These are phyloP conservation scores for Prosopis cineraria DNA, from an alignment of 306 rosid species.

Conservation along the genomic window DNA sequence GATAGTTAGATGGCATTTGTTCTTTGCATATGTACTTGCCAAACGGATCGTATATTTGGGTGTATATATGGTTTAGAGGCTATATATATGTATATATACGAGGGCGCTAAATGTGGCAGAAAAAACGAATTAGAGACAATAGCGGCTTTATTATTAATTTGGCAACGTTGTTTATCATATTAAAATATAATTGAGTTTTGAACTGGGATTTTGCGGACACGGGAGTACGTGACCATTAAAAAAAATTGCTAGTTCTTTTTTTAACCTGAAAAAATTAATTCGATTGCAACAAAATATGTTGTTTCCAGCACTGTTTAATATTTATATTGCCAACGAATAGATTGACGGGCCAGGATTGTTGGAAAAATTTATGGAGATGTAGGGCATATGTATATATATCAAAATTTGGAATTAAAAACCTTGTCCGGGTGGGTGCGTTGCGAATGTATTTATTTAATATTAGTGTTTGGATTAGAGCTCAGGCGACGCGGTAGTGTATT, in stretches of 20 bases:
- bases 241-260: not conserved
- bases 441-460: not conserved
- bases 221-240: not conserved
- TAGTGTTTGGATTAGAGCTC: too few species aligned
- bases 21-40: not conserved
- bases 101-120: not conserved
- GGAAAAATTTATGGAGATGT: not conserved
- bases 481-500: not conserved
- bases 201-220: not conserved
- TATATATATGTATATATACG: too few species aligned
- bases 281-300: not conserved
- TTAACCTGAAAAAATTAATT: not conserved
- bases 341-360: not conserved
- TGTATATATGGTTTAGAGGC: not conserved
- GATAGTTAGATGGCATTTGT: not conserved
- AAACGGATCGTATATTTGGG: not conserved
- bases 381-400: not conserved
- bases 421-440: not conserved
- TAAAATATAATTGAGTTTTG: not conserved
- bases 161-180: not conserved
- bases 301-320: not conserved
- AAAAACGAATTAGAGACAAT: not conserved
- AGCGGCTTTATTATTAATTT: not conserved
- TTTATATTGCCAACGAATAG: not conserved
- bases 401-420: not conserved